phyloP scores from a whole-genome alignment of 768 basidiomycete species.

The Termitomyces sp. region DNA sequence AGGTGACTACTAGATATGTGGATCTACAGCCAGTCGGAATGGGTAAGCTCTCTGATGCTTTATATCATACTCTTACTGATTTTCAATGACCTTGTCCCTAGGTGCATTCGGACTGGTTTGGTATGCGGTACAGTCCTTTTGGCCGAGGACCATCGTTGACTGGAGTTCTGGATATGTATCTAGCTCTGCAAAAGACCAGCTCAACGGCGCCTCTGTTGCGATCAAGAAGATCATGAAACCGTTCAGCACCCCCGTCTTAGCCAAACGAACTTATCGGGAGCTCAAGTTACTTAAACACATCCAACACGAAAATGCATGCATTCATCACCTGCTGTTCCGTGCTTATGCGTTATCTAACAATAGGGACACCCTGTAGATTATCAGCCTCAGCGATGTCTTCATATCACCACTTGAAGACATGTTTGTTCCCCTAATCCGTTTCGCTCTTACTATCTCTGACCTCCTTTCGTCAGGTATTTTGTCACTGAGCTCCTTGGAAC shows the following conservation, averaged over 20 bases:
- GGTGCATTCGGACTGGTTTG: constrained; percentile 98
- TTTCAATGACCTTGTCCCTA: constrained; percentile 17
- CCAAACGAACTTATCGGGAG: constrained; percentile 96
- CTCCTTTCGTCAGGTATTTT: constrained; percentile 69
- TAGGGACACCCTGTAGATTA: constrained; percentile 57
- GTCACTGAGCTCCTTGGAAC: constrained; percentile 98
- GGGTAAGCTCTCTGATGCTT: constrained; percentile 53
- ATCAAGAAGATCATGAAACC: constrained; percentile 99
- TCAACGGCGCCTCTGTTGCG: constrained; percentile 89
- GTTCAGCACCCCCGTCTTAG: constrained; percentile 96
- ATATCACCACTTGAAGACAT: constrained; percentile 99
- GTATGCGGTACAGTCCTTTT: constrained; percentile 35
- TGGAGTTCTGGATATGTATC: background rate
- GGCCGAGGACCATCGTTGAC: background rate
- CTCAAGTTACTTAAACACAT: constrained; percentile 98
- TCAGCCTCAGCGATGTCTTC: constrained; percentile 97
- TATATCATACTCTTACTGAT: background rate
- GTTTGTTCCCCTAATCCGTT: constrained; percentile 37
- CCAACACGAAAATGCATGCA: constrained; percentile 90
- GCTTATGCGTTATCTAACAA: background rate
- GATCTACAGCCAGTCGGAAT: constrained; percentile 99
- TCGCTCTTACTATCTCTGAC: constrained; percentile 4
- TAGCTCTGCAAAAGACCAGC: constrained; percentile 92
- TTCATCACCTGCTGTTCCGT: background rate
- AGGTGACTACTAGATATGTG: constrained; percentile 98